Base-by-base conservation (phyloP, 805 yeast genomes). In the Brettanomyces sp. region DNA sequence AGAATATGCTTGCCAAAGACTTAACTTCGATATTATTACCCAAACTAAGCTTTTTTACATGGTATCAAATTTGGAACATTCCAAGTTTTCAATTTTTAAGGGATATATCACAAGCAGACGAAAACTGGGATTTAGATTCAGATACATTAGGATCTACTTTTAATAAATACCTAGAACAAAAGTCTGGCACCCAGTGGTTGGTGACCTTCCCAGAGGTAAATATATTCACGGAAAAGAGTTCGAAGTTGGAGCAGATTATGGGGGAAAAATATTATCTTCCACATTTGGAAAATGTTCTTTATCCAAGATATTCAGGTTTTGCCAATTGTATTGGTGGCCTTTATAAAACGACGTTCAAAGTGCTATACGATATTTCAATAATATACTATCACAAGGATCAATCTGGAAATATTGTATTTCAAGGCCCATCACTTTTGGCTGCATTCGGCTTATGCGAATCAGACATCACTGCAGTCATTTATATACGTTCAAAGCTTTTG, bases 201-300 rank as follows among this genome's bases (percentile, higher is more conserved):
- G 79, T 81, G 0, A 51, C 85, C 7, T 89, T 89, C 52, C 97
- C 97, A 0, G 97, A 90, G 62, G 96, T 85, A 4, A 85, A 84
- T 55, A 76, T 84, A 6, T 74, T 77, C 60, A 75, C 80, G 0
- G 67, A 73, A 9, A 73, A 73, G 35, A 70, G 70, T 40, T 59
- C 67, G 41, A 51, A 60, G 55, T 44, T 73, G 37, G 95, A 88
- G 49, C 67, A 71, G 36, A 69, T 72, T 30, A 70, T 79, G 49
- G 71, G 81, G 41, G 73, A 73, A 37, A 71, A 73, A 47, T 78
- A 73, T 54, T 82, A 73, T 46, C 66, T 84, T n/a, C 86, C 91
- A 0, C 63, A 60, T 13, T 70, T 84, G 18, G 61, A 73, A 9
- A 71, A 85, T 50, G 64, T 86, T 5, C 64, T 90, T 25, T 89